Conservation (phyloP, 305 asterid genomes). For the Solanum hybrid region DNA sequence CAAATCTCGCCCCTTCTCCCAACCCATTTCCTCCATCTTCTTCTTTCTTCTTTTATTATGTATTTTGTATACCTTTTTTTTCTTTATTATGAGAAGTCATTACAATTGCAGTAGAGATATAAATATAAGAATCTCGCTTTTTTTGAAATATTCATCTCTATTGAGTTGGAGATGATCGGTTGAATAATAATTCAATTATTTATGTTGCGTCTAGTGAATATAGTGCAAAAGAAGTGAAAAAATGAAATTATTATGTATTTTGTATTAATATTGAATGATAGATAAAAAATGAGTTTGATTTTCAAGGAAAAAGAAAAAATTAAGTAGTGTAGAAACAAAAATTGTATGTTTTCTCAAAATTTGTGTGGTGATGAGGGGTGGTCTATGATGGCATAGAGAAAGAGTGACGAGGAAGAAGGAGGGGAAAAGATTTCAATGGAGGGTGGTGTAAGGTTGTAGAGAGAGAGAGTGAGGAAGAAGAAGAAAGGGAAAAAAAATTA, state of each 20-base stretch:
- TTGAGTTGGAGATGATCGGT: background rate
- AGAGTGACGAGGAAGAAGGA: background rate
- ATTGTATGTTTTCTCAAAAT: background rate
- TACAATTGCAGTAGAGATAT: background rate
- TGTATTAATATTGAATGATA: background rate
- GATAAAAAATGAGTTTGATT: background rate
- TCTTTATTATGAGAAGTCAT: too few species aligned
- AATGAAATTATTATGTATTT: background rate
- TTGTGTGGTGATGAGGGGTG: background rate
- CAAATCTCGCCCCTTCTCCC: background rate
- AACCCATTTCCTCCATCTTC: background rate
- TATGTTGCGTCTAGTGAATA: background rate
- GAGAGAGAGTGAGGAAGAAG: background rate
- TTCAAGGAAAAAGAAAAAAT: background rate
- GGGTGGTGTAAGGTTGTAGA: background rate
- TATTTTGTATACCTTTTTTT: too few species aligned
- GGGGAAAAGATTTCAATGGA: background rate
- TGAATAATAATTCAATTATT: too few species aligned
- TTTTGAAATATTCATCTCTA: background rate
- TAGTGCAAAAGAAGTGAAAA: background rate
- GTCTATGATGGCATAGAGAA: background rate
- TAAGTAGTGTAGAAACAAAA: background rate
- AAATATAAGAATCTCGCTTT: too few species aligned
- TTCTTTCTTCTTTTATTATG: too few species aligned
- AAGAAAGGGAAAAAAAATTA: background rate